Base-by-base conservation (phyloP, 108 stramenopile genomes). In the Cyclotella cryptica region DNA sequence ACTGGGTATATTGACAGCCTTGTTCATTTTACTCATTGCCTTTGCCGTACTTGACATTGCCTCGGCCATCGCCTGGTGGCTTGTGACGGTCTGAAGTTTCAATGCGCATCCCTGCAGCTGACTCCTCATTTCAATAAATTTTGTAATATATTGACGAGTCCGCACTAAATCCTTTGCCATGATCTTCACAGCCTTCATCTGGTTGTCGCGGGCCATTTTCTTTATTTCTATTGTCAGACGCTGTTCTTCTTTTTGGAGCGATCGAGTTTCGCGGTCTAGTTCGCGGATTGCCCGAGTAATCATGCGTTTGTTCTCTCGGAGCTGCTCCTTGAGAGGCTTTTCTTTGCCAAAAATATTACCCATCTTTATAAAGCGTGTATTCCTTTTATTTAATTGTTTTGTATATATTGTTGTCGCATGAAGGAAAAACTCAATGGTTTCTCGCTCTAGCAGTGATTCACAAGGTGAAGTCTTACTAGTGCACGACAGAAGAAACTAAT, bases 101-200 rank as follows among this genome's bases (percentile, higher is more conserved):
- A 98, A 83, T 24, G 92, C 92, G 45, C 92, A 94, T 15, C 96
- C 96, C 69, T 97, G 96, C 51, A 98, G 81, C 68, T 98, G 97
- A 76, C 90, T 92, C 43, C 97, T 85, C 94, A 98, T 97, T 72
- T 98, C 98, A 69, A 98, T 97, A 72, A 98, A 98, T 78, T 95
- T 96, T 27, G 97, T 93, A 27, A 98, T 88, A 66, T 97, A 90
- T 73, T 94, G 91, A 47, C 97, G 69, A 46, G 97, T 98, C 59
- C 97, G 90, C 7, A 97, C 96, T 41, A 98, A 88, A 72, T 98
- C 97, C 83, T 97, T 98, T 29, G 98, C 98, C 93, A 98, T 95
- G 45, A 96, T 93, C 77, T 97, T 98, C 22, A 97, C 98, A 21
- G 92, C 80, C 39, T 84, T 86, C 96, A 98, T 98, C 81, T 98